Base-by-base conservation (phyloP, 1,284 basidiomycete genomes). In the Stygiomarasmius scandens region DNA sequence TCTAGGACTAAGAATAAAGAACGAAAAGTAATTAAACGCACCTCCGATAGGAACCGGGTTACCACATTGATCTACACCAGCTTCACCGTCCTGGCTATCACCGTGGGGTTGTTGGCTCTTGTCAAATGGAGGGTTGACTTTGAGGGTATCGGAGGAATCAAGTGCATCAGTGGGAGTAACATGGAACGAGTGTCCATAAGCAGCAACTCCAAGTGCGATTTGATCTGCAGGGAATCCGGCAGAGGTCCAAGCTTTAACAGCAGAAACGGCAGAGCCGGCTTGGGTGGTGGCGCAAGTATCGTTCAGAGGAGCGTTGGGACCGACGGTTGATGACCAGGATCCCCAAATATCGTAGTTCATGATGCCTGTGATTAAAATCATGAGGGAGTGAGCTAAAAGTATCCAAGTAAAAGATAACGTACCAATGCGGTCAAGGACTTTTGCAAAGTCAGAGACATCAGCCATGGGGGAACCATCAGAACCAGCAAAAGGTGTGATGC, bases 271-370 rank as follows among this genome's bases (percentile, higher is more conserved):
- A 60, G 92, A 95, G 11, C 92, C 92, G 49, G 79, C 75, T 56
- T 87, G 89, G 61, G 80, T 66, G 49, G 85, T 74, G 2, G 85
- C 83, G 70, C 94, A 96, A 0, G 82, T 80, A 70, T 96, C 87
- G 56, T 86, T 78, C 27, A 96, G 78, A 14, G 94, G 93, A 2
- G 93, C 87, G 71, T 94, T 81, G 2, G 80, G 75, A 9, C 78
- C 78, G 38, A 77, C 76, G 46, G 63, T 64, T 2, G 63, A 41
- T 6, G 75, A 74, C 72, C 71, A 80, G 46, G 83, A 77, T 25
- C 92, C 92, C 79, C 81, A 91, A 55, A 95, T 77, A 69, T 96
- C 94, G 72, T 96, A 96, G 74, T 90, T 88, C 94, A 96, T 96
- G 71, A 96, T 68, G 54, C 72, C 67, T 71, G 49, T 16, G 45